Evolutionary conservation across 2,329 filamentous ascomycete genomes (phyloP).

Genomic region (Trichoderma sp.): DNA sequence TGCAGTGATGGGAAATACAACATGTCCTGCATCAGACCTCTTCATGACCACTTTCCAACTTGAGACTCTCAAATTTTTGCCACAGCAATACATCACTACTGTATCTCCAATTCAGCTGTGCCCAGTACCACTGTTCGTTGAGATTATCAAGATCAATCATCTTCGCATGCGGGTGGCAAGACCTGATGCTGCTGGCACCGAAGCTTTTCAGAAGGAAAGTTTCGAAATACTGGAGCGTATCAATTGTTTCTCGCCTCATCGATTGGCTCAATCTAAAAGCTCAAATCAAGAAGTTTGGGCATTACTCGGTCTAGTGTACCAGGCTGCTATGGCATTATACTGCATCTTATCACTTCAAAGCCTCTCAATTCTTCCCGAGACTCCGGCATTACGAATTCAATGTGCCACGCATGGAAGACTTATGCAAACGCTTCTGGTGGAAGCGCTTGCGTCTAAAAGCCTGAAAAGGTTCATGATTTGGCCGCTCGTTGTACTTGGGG

Average conservation of each 20-base stretch:
- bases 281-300: background rate
- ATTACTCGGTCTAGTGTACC: background rate
- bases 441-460: background rate
- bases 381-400: background rate
- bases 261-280: background rate
- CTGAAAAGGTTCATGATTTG: slow-evolving; percentile 3
- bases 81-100: background rate
- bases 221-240: background rate
- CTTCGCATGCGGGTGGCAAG: background rate
- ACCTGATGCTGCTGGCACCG: background rate
- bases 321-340: background rate
- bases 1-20: background rate
- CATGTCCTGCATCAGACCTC: background rate
- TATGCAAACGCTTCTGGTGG: background rate
- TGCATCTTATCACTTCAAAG: background rate
- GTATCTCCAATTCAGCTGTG: background rate
- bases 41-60: background rate
- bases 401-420: background rate
- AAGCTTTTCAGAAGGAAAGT: background rate
- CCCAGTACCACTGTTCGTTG: background rate
- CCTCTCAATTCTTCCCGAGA: background rate
- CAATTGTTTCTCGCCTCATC: background rate
- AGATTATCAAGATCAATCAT: background rate
- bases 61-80: background rate
- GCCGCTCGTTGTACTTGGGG: background rate